Percentiles rank a stretch among this genome's conserved stretches.
phyloP scores from a whole-genome alignment of 176 grass and related monocot species.

The Musa troglodytarum region DNA sequence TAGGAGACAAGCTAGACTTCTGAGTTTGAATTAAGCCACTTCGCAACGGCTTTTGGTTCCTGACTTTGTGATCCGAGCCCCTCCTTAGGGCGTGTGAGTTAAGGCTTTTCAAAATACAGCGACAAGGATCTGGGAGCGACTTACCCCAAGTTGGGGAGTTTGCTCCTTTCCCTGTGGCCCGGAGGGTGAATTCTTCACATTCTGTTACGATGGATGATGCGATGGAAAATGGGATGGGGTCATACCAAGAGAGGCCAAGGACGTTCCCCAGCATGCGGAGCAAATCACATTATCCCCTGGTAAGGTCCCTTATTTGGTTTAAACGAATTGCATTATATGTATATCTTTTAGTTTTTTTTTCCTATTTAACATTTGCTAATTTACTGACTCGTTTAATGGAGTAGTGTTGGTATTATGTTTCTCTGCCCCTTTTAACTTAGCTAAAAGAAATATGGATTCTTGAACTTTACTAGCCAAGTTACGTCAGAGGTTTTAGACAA shows the following conservation, averaged over 20 bases:
- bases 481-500: no score
- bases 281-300: constrained; percentile 66
- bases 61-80: not conserved
- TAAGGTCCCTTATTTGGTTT: constrained; percentile 24
- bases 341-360: constrained; percentile 11
- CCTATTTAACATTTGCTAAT: not conserved
- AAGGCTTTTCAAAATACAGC: constrained; percentile 61
- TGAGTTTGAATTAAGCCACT: not conserved
- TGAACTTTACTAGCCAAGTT: no score
- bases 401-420: no score
- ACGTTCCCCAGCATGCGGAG: constrained; percentile 73
- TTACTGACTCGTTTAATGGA: not conserved
- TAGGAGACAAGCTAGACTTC: not conserved
- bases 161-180: constrained; percentile 61
- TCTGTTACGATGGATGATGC: constrained; percentile 77
- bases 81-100: not conserved
- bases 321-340: not conserved
- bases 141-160: constrained; percentile 80
- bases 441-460: no score
- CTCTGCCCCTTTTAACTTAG: no score
- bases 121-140: constrained; percentile 54
- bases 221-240: constrained; percentile 63
- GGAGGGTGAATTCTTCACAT: constrained; percentile 55
- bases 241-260: constrained; percentile 63
- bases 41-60: not conserved